A percentile compares a stretch with the other conserved stretches of the same genome.
Evolutionary conservation across 1,139 yeast species (phyloP).

Genomic region (Suhomyces atakaporum): DNA sequence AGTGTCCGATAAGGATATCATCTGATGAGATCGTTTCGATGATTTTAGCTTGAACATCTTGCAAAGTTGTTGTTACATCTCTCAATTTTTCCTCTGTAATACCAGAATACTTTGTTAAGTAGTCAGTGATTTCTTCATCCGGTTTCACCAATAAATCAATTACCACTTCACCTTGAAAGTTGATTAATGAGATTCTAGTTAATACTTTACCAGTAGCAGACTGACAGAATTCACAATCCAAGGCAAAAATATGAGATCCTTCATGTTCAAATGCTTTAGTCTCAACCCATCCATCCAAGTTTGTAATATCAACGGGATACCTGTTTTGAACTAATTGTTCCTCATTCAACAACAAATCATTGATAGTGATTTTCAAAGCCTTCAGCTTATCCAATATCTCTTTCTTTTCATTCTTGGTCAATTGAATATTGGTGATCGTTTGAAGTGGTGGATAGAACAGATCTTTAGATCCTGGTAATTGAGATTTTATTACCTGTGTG

Average conservation of each 20-base stretch:
- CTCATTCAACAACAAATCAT: slow-evolving; percentile 52
- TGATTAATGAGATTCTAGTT: slow-evolving; percentile 75
- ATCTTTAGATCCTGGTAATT: slow-evolving; percentile 65
- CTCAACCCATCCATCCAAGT: slow-evolving; percentile 52
- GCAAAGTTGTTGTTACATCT: slow-evolving; percentile 62
- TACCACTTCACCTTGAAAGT: slow-evolving; percentile 59
- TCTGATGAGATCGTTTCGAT: slow-evolving; percentile 43
- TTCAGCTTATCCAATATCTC: slow-evolving; percentile 34
- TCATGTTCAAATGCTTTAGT: slow-evolving; percentile 54
- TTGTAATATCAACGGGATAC: slow-evolving; percentile 57
- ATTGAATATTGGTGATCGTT: slow-evolving; percentile 56
- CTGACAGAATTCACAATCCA: slow-evolving; percentile 93
- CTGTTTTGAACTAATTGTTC: slow-evolving; percentile 49
- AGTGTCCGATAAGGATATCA: slow-evolving; percentile 72
- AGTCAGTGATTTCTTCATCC: slow-evolving; percentile 68
- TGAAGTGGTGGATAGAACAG: slow-evolving; percentile 56
- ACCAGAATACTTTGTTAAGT: slow-evolving; percentile 82
- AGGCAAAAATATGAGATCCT: slow-evolving; percentile 66
- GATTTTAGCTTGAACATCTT: slow-evolving; percentile 66
- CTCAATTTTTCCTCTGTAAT: slow-evolving; percentile 69
- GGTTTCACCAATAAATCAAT: slow-evolving; percentile 82
- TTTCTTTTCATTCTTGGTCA: slow-evolving; percentile 56
- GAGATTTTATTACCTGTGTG: slow-evolving; percentile 42
- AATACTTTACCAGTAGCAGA: slow-evolving; percentile 63
- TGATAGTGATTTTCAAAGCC: slow-evolving; percentile 45